Evolutionary conservation across 345 rosid species (phyloP), one percentile per base, ranked within the genome.

Genomic region (Aquilaria sinensis): DNA sequence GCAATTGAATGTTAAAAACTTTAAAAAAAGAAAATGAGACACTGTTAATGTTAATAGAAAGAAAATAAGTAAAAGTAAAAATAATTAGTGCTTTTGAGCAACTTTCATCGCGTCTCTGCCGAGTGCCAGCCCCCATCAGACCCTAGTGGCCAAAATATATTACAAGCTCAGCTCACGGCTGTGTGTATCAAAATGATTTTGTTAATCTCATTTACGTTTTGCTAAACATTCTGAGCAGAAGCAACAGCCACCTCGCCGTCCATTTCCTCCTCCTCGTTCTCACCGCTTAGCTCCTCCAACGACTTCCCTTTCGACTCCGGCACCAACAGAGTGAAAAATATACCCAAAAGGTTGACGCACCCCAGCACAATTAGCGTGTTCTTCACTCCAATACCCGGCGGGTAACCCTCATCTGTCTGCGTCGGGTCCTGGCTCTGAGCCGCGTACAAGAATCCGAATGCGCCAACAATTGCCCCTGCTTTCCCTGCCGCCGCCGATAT

Each of bases 271-370:
- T 71, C 75, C 34, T 73, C 82, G 8, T 75, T 75, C 23, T 83
- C 83, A 5, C 85, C 76, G 0, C 85, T 73, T 53, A 83, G 70
- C 43, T 83, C 85, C 66, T 80, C 81, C 69, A 80, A 63, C 15
- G 87, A 82, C 63, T 69, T 79, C 1, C 87, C 87, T 51, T 77
- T 82, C 8, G 85, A 65, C 67, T 83, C 85, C 0, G 85, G 88
- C 7, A 76, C 83, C 63, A 83, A 43, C 70, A 80, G 61, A 14
- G 81, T 80, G 66, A 80, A 77, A 31, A 77, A 1, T 53, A 80
- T 58, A 2, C 88, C 85, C 10, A 78, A 60, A 58, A 68, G 67
- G 61, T 78, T 80, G 33, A 80, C 30, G 13, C 61, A 74, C 47
- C 74, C 88, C 37, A 83, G 69, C 62, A 76, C 76, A 12, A 76